phyloP scores from a whole-genome alignment of 441 rosid species.

The Pelargonium fulgidum region DNA sequence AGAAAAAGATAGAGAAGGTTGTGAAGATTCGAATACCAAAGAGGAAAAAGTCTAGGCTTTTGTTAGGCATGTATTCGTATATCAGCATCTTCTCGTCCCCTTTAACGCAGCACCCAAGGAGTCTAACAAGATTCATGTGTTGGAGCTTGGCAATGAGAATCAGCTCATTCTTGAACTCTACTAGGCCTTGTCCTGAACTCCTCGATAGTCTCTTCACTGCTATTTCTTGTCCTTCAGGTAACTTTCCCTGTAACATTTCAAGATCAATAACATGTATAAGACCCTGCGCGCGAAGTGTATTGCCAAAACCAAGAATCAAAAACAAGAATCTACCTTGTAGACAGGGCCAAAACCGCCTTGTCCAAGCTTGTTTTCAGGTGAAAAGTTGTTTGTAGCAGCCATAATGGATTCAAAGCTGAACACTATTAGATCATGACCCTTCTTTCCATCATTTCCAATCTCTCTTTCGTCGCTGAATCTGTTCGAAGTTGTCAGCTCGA shows the following conservation, averaged over 20 bases:
- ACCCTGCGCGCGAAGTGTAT: neutral
- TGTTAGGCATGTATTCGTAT: conserved; percentile 22
- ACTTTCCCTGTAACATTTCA: conserved; percentile 8
- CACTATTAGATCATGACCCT: neutral
- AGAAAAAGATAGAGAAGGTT: neutral
- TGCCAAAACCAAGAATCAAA: neutral
- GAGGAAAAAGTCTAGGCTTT: conserved; percentile 16
- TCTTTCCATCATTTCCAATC: neutral
- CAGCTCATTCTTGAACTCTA: conserved; percentile 21
- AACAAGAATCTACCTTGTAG: neutral
- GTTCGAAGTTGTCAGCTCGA: neutral
- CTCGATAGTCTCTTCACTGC: conserved; percentile 22
- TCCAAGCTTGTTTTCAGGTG: neutral
- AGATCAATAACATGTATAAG: neutral
- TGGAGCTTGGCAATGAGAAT: conserved; percentile 18
- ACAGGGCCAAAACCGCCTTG: conserved; percentile 36
- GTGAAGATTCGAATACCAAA: neutral
- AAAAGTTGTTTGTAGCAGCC: neutral
- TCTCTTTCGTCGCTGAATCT: neutral
- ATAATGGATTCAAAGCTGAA: neutral
- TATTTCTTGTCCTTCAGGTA: conserved; percentile 14
- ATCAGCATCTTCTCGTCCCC: conserved; percentile 17
- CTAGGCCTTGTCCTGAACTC: conserved; percentile 19
- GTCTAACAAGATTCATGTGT: conserved; percentile 19
- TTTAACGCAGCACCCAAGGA: conserved; percentile 20